Evolutionary conservation across 192 early-diverging fungal species (phyloP).

Genomic region (Mortierella antarctica): DNA sequence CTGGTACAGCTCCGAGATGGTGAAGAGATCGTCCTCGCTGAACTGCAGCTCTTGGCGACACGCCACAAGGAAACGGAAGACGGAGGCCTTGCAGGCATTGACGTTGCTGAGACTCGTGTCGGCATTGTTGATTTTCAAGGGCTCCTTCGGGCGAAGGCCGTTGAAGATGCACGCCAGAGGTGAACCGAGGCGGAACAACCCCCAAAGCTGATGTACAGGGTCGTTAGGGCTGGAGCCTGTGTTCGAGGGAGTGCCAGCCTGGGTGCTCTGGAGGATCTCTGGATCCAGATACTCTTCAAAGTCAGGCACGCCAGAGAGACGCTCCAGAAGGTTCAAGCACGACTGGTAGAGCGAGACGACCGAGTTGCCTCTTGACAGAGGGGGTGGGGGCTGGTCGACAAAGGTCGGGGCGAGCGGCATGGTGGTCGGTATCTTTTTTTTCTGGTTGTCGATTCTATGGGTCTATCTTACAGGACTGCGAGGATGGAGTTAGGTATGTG

Average conservation of each 20-base stretch:
- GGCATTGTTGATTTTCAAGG: constrained; percentile 62
- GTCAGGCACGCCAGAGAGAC: constrained; percentile 76
- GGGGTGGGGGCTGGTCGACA: constrained; percentile 49
- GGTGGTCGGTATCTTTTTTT: not conserved
- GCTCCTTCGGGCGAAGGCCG: constrained; percentile 70
- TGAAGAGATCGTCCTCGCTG: constrained; percentile 83
- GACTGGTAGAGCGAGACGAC: constrained; percentile 76
- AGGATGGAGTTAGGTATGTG: not conserved
- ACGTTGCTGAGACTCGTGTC: constrained; percentile 60
- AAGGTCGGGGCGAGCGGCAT: constrained; percentile 33
- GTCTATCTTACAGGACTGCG: not conserved
- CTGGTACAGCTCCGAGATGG: constrained; percentile 87
- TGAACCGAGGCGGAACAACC: constrained; percentile 75
- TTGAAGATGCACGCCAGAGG: constrained; percentile 80
- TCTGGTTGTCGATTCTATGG: too few relatives aligned
- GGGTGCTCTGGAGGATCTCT: constrained; percentile 53
- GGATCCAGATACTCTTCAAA: constrained; percentile 71
- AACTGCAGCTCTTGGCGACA: constrained; percentile 83
- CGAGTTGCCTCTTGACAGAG: constrained; percentile 41
- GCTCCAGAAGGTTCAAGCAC: constrained; percentile 75
- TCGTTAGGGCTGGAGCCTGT: constrained; percentile 52
- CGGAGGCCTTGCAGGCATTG: constrained; percentile 84
- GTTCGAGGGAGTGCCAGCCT: constrained; percentile 31
- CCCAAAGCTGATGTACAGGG: constrained; percentile 79
- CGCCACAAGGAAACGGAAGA: constrained; percentile 90